Percentiles rank a stretch among this genome's conserved stretches.
phyloP scores from a whole-genome alignment of 2,329 filamentous ascomycete species.

The Curvularia hawaiiensis region DNA sequence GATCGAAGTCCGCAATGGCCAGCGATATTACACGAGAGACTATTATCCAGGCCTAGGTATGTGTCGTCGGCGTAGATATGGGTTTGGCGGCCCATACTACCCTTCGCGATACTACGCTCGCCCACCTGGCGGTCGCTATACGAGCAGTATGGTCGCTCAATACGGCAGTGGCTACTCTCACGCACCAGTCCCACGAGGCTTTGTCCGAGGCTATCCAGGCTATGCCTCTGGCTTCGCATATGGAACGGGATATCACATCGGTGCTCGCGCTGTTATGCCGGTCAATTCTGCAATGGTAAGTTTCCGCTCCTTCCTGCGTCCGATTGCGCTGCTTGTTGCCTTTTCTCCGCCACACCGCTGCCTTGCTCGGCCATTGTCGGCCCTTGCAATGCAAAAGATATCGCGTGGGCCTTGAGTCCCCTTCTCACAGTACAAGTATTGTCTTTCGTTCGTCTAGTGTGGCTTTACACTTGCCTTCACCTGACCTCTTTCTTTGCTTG shows the following conservation, averaged over 20 bases:
- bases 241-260: constrained; percentile 21
- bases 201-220: constrained; percentile 1
- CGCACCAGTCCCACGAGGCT: not conserved
- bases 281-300: constrained; percentile 31
- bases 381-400: not conserved
- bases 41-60: constrained; percentile 19
- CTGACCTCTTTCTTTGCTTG: constrained; percentile 13
- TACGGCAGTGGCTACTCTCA: constrained; percentile 5
- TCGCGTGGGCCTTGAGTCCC: constrained; percentile 4
- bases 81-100: constrained; percentile 33
- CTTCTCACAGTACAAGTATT: not conserved
- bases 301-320: constrained; percentile 19
- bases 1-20: constrained; percentile 21
- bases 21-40: constrained; percentile 16
- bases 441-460: constrained; percentile 11
- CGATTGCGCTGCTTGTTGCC: constrained; percentile 16
- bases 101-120: constrained; percentile 34
- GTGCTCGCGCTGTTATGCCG: constrained; percentile 28
- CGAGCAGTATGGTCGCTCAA: constrained; percentile 9
- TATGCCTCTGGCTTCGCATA: constrained; percentile 19
- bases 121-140: constrained; percentile 19
- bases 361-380: constrained; percentile 17
- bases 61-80: constrained; percentile 28
- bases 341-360: constrained; percentile 21
- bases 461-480: constrained; percentile 16